Percentiles rank a stretch among this genome's conserved stretches.
phyloP scores from a whole-genome alignment of 805 yeast species.

The Starmerella etchellsii region DNA sequence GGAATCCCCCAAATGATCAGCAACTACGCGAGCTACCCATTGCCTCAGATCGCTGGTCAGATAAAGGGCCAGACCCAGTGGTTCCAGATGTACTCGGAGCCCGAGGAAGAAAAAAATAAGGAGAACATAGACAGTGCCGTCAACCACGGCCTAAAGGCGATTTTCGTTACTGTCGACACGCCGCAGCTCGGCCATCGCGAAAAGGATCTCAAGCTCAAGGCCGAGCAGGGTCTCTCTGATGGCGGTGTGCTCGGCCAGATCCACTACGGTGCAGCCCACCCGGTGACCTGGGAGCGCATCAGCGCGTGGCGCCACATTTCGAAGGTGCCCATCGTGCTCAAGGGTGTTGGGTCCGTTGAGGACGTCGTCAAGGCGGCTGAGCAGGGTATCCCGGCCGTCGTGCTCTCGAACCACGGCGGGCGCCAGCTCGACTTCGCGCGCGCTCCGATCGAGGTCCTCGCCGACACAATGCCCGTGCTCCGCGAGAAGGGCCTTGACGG shows the following conservation, averaged over 20 bases:
- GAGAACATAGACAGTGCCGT: conserved; percentile 59
- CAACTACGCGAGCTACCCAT: conserved; percentile 74
- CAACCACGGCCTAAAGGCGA: conserved; percentile 36
- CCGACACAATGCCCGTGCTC: conserved; percentile 50
- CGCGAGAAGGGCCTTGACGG: conserved; percentile 25
- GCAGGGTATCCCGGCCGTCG: conserved; percentile 62
- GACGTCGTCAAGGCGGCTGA: conserved; percentile 68
- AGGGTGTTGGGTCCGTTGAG: conserved; percentile 71
- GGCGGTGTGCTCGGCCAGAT: conserved; percentile 36
- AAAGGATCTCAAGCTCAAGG: conserved; percentile 63
- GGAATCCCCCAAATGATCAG: conserved; percentile 81
- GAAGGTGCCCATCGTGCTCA: conserved; percentile 37
- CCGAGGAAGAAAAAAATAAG: conserved; percentile 52
- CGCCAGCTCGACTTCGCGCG: conserved; percentile 71
- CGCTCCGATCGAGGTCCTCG: conserved; percentile 55
- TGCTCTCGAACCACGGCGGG: conserved; percentile 81
- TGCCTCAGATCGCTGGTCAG: conserved; percentile 71
- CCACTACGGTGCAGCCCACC: conserved; percentile 70
- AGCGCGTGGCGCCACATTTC: conserved; percentile 36
- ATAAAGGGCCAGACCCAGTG: conserved; percentile 61
- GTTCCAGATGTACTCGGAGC: conserved; percentile 76
- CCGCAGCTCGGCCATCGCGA: conserved; percentile 85
- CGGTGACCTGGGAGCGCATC: conserved; percentile 60
- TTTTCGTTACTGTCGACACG: conserved; percentile 40
- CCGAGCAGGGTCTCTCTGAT: conserved; percentile 38